Conservation (phyloP, 2,329 filamentous ascomycete genomes). For the Nigrospora sphaerica region DNA sequence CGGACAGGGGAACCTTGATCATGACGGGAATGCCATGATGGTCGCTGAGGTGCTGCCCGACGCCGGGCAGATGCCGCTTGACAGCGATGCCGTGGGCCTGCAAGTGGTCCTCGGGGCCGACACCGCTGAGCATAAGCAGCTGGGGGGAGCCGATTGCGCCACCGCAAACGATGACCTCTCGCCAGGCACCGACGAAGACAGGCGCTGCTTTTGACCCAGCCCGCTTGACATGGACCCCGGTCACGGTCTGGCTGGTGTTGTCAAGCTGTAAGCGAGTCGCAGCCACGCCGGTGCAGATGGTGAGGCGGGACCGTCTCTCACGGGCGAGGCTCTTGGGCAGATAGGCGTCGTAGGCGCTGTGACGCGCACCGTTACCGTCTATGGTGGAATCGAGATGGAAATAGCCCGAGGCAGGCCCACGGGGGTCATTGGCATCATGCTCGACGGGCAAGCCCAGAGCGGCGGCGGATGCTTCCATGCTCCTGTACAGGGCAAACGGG, state of each 20-base stretch:
- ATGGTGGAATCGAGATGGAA: slow-evolving; percentile 6
- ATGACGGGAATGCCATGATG: slow-evolving; percentile 6
- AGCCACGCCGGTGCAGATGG: slow-evolving; percentile 4
- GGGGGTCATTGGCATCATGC: slow-evolving; percentile 2
- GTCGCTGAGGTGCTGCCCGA: slow-evolving; percentile 5
- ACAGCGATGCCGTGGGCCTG: neutral
- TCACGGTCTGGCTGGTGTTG: neutral
- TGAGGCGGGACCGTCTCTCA: neutral
- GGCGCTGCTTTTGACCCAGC: neutral
- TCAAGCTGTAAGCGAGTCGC: slow-evolving; percentile 4
- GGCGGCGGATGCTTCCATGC: slow-evolving; percentile 6
- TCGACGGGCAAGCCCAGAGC: slow-evolving; percentile 5
- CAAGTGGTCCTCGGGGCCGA: slow-evolving; percentile 2
- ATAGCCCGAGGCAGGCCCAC: slow-evolving; percentile 4
- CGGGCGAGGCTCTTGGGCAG: slow-evolving; percentile 2
- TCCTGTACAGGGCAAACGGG: slow-evolving; percentile 4
- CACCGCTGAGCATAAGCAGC: slow-evolving; percentile 6
- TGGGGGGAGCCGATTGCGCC: slow-evolving; percentile 6
- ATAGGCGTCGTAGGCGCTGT: slow-evolving; percentile 6
- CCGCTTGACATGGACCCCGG: slow-evolving; percentile 2
- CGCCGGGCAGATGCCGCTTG: slow-evolving; percentile 4
- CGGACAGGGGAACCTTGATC: slow-evolving; percentile 2
- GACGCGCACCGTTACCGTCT: slow-evolving; percentile 2
- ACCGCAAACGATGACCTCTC: slow-evolving; percentile 6
- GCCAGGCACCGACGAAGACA: slow-evolving; percentile 1